Evolutionary conservation across 768 basidiomycete genomes (phyloP), one percentile per base, ranked within the genome.

Genomic region (Strobilomyces echinocephalus): DNA sequence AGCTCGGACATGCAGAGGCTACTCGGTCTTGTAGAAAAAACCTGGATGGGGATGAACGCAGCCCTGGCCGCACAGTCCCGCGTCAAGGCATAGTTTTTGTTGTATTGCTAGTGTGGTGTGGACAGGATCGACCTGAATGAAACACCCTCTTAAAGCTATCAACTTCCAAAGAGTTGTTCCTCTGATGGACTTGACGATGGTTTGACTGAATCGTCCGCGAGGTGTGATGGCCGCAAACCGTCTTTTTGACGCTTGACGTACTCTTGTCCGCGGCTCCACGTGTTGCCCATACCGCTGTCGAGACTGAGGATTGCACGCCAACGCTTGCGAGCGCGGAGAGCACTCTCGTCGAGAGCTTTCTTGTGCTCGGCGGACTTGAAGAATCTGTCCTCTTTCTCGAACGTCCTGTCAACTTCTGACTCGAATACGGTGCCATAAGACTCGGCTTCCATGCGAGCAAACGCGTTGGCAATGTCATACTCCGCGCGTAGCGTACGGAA

Each of bases 41-140:
- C 92, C n/a, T 97, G 95, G 91, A 93, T 93, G 91, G 88, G 87
- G 35, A 86, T 93, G 80, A 92, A 92, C 60, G 90, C 91, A 33
- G 90, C 91, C 11, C 82, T 89, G 67, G 90, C 91, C 44, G 90
- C 90, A 20, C 87, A 89, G 60, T 83, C 87, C 46, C 77, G 84
- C 55, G 73, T 74, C 57, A 79, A 77, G 57, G 73, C 73, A 61
- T 76, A 69, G 62, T 49, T 45, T 46, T 8, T 56, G 51, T 46
- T 58, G 58, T 60, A 62, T 53, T 54, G 38, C 59, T 60, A 62
- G 34, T 35, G 24, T 53, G 52, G 28, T 31, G 30, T 20, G 47
- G 18, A 40, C 21, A 36, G 30, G 14, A 46, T 39, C 30, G 31
- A 49, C 12, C 31, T 12, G 41, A 47, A 49, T 43, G 18, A 24